phyloP scores from a whole-genome alignment of 306 rosid genomes.

The Mimosa pudica region DNA sequence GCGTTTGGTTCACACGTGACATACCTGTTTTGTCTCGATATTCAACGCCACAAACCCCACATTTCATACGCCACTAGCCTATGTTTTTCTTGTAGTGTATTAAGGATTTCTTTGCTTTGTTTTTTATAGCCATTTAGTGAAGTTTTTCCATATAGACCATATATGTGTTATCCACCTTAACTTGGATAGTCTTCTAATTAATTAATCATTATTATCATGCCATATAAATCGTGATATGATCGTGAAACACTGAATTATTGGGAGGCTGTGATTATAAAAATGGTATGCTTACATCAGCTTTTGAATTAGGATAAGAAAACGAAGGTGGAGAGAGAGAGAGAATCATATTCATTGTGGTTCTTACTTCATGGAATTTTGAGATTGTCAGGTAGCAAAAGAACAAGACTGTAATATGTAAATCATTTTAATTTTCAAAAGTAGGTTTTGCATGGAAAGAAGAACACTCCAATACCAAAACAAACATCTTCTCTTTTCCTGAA shows the following conservation, averaged over 20 bases:
- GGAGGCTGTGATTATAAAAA: not conserved
- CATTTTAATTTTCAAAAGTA: constrained; percentile 31
- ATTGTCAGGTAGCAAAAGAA: constrained; percentile 40
- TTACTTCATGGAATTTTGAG: constrained; percentile 53
- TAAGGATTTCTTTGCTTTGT: too few species aligned
- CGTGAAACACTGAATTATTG: not conserved
- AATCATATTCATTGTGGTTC: constrained; percentile 45
- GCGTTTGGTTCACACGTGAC: too few species aligned
- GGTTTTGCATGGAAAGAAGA: constrained; percentile 44
- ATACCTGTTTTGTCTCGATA: too few species aligned
- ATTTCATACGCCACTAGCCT: too few species aligned
- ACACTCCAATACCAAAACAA: constrained; percentile 8
- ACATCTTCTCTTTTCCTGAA: constrained; percentile 20
- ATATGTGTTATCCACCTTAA: not conserved
- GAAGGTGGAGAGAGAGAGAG: constrained; percentile 34
- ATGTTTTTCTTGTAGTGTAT: too few species aligned
- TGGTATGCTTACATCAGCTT: constrained; percentile 26
- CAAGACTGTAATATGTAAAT: not conserved
- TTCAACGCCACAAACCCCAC: too few species aligned
- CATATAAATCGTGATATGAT: not conserved
- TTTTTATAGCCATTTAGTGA: not conserved
- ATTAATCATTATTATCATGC: not conserved
- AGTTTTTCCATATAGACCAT: not conserved
- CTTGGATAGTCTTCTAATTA: not conserved
- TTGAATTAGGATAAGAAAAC: constrained; percentile 29